Base-by-base conservation (phyloP, 495 filamentous ascomycete genomes). In the Elaphomyces granulatus region DNA sequence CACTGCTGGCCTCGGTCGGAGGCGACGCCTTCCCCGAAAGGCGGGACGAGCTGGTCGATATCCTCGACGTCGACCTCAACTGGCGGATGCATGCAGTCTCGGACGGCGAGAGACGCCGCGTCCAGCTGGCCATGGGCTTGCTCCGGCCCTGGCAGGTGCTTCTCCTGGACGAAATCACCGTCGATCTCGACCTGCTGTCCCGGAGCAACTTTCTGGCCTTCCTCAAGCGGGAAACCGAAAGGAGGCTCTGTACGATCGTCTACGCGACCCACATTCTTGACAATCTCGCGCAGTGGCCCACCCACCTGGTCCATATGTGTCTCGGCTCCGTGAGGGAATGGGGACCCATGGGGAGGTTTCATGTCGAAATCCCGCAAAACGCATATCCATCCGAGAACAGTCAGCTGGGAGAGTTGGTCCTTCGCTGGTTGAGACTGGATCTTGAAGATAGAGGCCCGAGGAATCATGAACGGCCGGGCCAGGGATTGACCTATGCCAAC, bases 241-340 rank as follows among this genome's bases (percentile, higher is more conserved):
- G 50, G 4, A 63, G 92, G 35, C 59, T 72, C 8, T 94, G 86
- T 54, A 94, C 90, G 2, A 81, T 99, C 47, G 87, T 96, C 18
- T 99, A 99, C 59, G 90, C 90, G 17, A 96, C 90, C 15, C 90
- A 99, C 56, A 94, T 99, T 38, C 56, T 99, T 49, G 90, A 99
- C 53, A 92, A 93, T 46, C 56, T 95, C 18, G 83, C 83, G 0
- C 74, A 74, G 23, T 99, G 90, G 90, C 90, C 90, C 36, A 93
- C 80, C 0, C 87, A 99, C 62, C 59, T 99, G 36, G 87, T 94
- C 37, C 87, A 95, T 49, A 94, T 96, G 87, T 77, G 83, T 52
- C 51, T 88, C 30, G 90, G 90, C 2, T 74, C 63, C 38, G 81
- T 96, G 31, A 86, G 82, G 66, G 79, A 81, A 51, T 86, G 78